Base-by-base conservation (phyloP, 2,329 filamentous ascomycete species). In the Botrytis paeoniae region DNA sequence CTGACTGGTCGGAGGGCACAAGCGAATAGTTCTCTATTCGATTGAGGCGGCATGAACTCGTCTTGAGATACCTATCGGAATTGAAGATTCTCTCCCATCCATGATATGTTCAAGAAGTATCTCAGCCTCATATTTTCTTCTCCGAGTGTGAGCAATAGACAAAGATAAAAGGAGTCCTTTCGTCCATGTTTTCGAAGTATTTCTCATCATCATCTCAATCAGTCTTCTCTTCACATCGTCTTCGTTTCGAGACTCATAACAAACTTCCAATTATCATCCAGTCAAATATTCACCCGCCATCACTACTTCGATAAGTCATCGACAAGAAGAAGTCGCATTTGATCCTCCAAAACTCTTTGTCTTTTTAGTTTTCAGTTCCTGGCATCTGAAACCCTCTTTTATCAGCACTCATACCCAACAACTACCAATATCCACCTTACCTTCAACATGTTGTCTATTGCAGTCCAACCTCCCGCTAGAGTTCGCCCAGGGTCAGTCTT, bases 401-500 rank as follows among this genome's bases (percentile, higher is more conserved):
- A 43, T 54, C n/a, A 35, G 41, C 22, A 59, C 39, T 22, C 45
- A 66, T 29, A 51, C 35, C 22, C 20, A 59, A 22, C 29, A 48
- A 60, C 20, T 37, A 35, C n/a, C 48, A 48, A 72, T 60, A 59
- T 18, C 9, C 41, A 6, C n/a, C 35, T 32, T 10, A 72, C 9
- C 32, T 45, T 39, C 39, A 72, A 10, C 43, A 72, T 72, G 70
- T 72, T 72, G 51, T 48, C 69, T 57, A 69, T 80, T 25, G 77
- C 76, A 59, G 77, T 80, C 62, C 79, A 80, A 71, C 79, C 79
- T 61, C 76, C 78, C 32, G 71, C 73, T n/a, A 74, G 75, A 65
- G 73, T 74, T 35, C 74, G 75, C 37, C 75, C 76, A 43, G 78
- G 78, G 14, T 72, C 76, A 12, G 62, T 76, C 66, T 72, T 80